phyloP scores from a whole-genome alignment of 2,329 filamentous ascomycete genomes.

The Alternaria viburni region DNA sequence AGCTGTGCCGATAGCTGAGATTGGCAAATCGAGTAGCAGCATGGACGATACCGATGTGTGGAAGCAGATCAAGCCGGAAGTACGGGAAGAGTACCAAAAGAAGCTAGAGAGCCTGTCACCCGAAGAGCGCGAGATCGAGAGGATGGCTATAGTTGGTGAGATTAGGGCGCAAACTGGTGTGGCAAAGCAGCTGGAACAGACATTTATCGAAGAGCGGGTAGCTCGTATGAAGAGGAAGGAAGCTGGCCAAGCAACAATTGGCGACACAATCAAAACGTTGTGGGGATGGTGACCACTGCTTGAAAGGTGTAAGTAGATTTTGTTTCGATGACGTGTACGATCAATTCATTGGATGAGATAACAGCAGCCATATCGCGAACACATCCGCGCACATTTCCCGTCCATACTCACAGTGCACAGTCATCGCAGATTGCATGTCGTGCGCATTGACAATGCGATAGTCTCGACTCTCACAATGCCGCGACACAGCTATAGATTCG shows the following conservation, averaged over 20 bases:
- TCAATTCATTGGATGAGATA: neutral
- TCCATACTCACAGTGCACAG: neutral
- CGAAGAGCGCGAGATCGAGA: conserved; percentile 43
- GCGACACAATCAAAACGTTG: conserved; percentile 46
- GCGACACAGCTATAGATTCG: neutral
- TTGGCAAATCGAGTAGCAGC: neutral
- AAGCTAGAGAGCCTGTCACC: conserved; percentile 37
- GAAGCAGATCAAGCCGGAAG: conserved; percentile 39
- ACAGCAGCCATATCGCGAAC: neutral
- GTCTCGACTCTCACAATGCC: neutral
- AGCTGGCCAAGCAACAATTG: conserved; percentile 45
- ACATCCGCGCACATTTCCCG: neutral
- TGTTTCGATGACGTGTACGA: conserved; percentile 14
- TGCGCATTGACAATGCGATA: neutral
- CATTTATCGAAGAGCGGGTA: conserved; percentile 44
- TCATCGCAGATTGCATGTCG: neutral
- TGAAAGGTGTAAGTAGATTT: conserved; percentile 4
- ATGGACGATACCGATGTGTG: conserved; percentile 34
- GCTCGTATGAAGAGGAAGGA: conserved; percentile 45
- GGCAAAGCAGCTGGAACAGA: conserved; percentile 40
- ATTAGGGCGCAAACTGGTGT: conserved; percentile 39
- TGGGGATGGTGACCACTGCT: conserved; percentile 43
- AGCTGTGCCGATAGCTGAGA: conserved; percentile 8
- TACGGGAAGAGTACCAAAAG: conserved; percentile 41
- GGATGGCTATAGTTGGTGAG: conserved; percentile 44